Percentiles rank a stretch among this genome's conserved stretches.
These are phyloP conservation scores for Ophiocordyceps camponoti-leonardi DNA, from an alignment of 2,329 filamentous ascomycete genomes.

Conservation along the genomic window DNA sequence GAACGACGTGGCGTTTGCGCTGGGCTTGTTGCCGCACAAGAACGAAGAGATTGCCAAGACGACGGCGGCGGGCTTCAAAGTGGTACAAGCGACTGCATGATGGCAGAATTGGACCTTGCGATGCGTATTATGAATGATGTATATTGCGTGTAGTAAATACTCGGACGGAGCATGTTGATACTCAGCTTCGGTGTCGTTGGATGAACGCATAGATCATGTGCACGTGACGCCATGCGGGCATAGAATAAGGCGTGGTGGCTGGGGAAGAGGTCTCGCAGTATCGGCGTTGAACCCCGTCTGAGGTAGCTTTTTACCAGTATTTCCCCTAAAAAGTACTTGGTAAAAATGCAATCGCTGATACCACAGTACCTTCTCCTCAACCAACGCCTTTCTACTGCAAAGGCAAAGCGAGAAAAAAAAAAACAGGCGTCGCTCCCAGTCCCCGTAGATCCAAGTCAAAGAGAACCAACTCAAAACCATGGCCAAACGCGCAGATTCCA, in stretches of 20 bases:
- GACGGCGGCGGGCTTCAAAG: conserved; percentile 57
- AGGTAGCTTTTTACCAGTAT: background rate
- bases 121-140: background rate
- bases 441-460: no score
- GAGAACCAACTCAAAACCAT: background rate
- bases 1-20: conserved; percentile 90
- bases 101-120: background rate
- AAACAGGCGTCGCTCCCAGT: no score
- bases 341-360: background rate
- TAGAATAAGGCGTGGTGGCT: background rate
- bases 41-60: conserved; percentile 75
- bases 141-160: background rate
- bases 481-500: background rate
- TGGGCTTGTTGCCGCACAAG: conserved; percentile 81
- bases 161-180: no score
- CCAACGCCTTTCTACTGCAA: background rate
- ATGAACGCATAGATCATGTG: background rate
- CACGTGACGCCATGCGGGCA: background rate
- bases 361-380: background rate
- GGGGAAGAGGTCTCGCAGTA: background rate
- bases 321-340: background rate
- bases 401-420: no score
- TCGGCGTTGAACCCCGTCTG: background rate
- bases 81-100: conserved; percentile 46
- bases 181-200: no score